Evolutionary conservation across 2,329 filamentous ascomycete genomes (phyloP), one percentile per base, ranked within the genome.

Genomic region (Exophiala xenobiotica): DNA sequence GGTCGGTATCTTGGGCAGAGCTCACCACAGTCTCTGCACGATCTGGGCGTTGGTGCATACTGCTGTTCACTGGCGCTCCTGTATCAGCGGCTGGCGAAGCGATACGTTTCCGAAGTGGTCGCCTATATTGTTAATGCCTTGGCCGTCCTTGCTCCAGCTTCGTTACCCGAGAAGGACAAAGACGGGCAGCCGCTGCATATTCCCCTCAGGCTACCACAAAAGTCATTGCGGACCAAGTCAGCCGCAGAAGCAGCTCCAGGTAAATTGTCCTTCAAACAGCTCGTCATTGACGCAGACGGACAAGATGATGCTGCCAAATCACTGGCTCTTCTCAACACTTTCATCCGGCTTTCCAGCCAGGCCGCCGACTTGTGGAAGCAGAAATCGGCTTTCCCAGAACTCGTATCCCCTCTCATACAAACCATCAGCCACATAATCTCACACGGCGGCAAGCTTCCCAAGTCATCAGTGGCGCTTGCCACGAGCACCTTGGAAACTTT

Each of bases 41-140:
- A 93, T 60, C 80, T 88, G 54, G 80, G 82, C 3, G 84, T 78
- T 2, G 93, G 93, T 8, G 81, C 84, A 6, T 96, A 89, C 66
- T 72, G 95, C n/a, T 82, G 83, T 24, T 88, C 87, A 18, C 74
- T 97, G 29, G 84, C 82, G 44, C 68, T 96, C 22, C 86, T 92
- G 65, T 97, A 95, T 69, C 90, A 96, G 70, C 75, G 78, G 27
- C 74, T 92, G 5, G 86, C 92, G 4, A 93, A 90, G 73, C 80
- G 93, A 63, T 96, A 92, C 69, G 78, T 96, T 40, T 93, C 93
- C 0, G 93, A 99, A 70, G 79, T 91, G 24, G 77, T 95, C 61
- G 89, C 89, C 66, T 96, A 90, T 67, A 79, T 82, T 20, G 72
- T 90, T 38, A 90, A 92, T 67, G 86, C 86, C 0, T 71, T 97